Conservation (phyloP, 805 yeast species). For the Wickerhamiella domercqiae region DNA sequence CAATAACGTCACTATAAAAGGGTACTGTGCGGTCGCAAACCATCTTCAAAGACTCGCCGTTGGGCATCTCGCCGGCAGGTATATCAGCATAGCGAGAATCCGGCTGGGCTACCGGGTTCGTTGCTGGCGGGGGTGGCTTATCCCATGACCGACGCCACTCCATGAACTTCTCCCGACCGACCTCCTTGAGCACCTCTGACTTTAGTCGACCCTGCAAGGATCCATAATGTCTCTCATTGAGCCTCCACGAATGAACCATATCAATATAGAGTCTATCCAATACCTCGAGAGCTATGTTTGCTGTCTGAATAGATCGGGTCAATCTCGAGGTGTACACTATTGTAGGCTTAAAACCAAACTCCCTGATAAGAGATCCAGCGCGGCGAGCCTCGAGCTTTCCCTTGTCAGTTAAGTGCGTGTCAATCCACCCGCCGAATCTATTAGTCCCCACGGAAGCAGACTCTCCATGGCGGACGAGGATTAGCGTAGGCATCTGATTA, state of each 20-base stretch:
- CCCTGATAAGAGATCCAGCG: constrained; percentile 82
- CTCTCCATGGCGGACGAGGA: constrained; percentile 96
- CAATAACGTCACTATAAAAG: constrained; percentile 83
- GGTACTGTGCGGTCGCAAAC: constrained; percentile 93
- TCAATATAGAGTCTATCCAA: constrained; percentile 86
- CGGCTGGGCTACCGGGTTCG: constrained; percentile 69
- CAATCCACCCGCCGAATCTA: constrained; percentile 98
- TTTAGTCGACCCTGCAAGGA: constrained; percentile 96
- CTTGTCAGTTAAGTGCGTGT: constrained; percentile 61
- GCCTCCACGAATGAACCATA: constrained; percentile 88
- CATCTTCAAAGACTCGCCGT: constrained; percentile 82
- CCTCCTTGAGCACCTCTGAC: constrained; percentile 71
- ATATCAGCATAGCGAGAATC: constrained; percentile 74
- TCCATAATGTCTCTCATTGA: constrained; percentile 98
- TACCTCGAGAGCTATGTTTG: constrained; percentile 74
- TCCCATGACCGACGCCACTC: constrained; percentile 94
- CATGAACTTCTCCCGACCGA: constrained; percentile 84
- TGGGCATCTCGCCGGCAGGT: constrained; percentile 56
- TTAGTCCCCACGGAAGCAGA: constrained; percentile 97
- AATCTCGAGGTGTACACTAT: constrained; percentile 78
- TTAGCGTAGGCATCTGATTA: constrained; percentile 26
- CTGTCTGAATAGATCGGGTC: constrained; percentile 91
- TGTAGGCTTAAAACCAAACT: constrained; percentile 69
- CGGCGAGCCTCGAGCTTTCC: constrained; percentile 81
- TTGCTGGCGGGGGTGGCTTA: constrained; percentile 83